These are phyloP conservation scores for Yarrowia galli DNA, from an alignment of 1,139 yeast genomes.

Conservation along the genomic window DNA sequence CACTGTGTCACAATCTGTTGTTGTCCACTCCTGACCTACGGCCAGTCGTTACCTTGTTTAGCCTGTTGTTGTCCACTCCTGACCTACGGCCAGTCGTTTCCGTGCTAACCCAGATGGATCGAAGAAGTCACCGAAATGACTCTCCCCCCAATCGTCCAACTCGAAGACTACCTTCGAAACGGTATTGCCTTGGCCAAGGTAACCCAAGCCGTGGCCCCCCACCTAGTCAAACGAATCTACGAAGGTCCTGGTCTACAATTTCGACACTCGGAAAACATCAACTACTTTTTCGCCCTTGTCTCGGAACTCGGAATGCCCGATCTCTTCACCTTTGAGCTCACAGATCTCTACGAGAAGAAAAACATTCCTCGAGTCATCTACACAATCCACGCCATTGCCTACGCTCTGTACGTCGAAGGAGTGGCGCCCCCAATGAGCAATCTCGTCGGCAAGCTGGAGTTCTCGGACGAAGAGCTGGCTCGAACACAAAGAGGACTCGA, in stretches of 20 bases:
- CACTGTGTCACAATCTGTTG: no score
- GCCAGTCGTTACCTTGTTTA: no score
- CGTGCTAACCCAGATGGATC: slow-evolving; percentile 58
- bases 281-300: slow-evolving; percentile 76
- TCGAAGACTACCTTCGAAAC: slow-evolving; percentile 72
- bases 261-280: slow-evolving; percentile 92
- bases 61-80: not conserved
- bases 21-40: not conserved
- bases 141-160: slow-evolving; percentile 61
- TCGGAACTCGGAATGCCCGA: slow-evolving; percentile 79
- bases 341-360: slow-evolving; percentile 91
- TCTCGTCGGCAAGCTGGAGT: slow-evolving; percentile 67
- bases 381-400: slow-evolving; percentile 88
- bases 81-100: slow-evolving; percentile 41
- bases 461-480: slow-evolving; percentile 70
- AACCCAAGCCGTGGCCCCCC: slow-evolving; percentile 75
- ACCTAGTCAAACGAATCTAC: slow-evolving; percentile 62
- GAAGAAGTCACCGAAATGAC: slow-evolving; percentile 62
- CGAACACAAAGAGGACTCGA: slow-evolving; percentile 72
- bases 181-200: slow-evolving; percentile 87
- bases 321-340: slow-evolving; percentile 84
- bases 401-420: slow-evolving; percentile 63
- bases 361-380: slow-evolving; percentile 94
- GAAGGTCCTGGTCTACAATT: slow-evolving; percentile 75
- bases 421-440: slow-evolving; percentile 69